These are phyloP conservation scores for Leptographium procerum DNA, from an alignment of 2,329 filamentous ascomycete genomes.

Conservation along the genomic window DNA sequence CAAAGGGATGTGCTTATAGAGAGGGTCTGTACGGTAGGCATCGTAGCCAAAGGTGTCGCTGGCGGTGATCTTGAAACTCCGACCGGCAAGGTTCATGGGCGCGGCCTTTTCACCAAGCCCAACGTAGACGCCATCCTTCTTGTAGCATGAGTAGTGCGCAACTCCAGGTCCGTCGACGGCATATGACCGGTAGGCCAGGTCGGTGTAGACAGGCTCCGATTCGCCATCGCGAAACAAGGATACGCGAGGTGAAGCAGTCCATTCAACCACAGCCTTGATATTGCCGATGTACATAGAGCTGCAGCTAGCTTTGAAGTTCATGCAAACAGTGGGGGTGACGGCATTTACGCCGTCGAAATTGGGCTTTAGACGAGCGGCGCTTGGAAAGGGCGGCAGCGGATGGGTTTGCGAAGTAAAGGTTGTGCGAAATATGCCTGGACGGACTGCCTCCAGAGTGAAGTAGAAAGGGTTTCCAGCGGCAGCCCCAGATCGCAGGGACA, in stretches of 20 bases:
- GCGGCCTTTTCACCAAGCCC: slow-evolving; percentile 63
- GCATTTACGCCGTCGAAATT: slow-evolving; percentile 16
- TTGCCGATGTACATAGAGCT: slow-evolving; percentile 34
- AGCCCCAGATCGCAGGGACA: slow-evolving; percentile 24
- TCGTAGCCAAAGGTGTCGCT: slow-evolving; percentile 68
- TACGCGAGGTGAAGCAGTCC: slow-evolving; percentile 45
- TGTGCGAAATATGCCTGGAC: slow-evolving; percentile 54
- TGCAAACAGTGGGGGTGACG: slow-evolving; percentile 18
- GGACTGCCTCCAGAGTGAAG: slow-evolving; percentile 53
- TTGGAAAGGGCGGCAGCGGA: slow-evolving; percentile 54
- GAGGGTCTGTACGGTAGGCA: slow-evolving; percentile 55
- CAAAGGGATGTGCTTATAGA: slow-evolving; percentile 67
- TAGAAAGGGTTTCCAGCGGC: slow-evolving; percentile 27
- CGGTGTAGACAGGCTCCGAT: slow-evolving; percentile 44
- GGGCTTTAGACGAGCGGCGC: slow-evolving; percentile 27
- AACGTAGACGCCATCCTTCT: slow-evolving; percentile 48
- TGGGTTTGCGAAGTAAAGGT: slow-evolving; percentile 53
- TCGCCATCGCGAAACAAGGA: slow-evolving; percentile 39
- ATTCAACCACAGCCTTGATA: slow-evolving; percentile 45
- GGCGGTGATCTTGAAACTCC: slow-evolving; percentile 54
- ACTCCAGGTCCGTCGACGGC: slow-evolving; percentile 44
- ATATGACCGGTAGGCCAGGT: slow-evolving; percentile 56
- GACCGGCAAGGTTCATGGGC: slow-evolving; percentile 59
- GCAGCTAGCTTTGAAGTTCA: slow-evolving; percentile 21
- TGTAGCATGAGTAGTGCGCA: slow-evolving; percentile 49